Evolutionary conservation across 1,284 basidiomycete genomes (phyloP), one percentile per base, ranked within the genome.

Genomic region (Ceratobasidium sp.): DNA sequence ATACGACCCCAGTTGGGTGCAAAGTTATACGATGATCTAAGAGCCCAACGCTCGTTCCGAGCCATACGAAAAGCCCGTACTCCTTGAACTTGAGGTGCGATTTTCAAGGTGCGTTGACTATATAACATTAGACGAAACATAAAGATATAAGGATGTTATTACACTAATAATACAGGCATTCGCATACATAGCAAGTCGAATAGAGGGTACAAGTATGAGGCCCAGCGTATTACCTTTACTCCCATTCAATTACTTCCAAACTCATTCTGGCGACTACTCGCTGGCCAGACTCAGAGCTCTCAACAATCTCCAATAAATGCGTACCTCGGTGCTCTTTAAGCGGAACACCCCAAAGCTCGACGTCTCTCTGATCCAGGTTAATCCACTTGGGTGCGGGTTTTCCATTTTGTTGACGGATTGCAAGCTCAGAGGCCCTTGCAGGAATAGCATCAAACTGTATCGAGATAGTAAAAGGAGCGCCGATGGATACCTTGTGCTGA

Each of bases 401-500:
- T 28, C 75, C 56, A 26, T 75, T 49, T 42, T 65, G 74, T 37
- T 71, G 65, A 11, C 67, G 66, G 45, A 68, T 26, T 28, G 23
- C 17, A 56, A 75, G 26, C n/a, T 74, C 64, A 47, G 66, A 47
- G 11, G 60, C 67, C 65, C 58, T 51, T 54, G 26, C 28, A 51
- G 28, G 76, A 66, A 56, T 76, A 63, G 51, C 56, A 33, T 75
- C 53, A 77, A 81, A 69, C 39, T 80, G 80, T 11, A 81, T 80
- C 33, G 81, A 81, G 71, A 82, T 81, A 39, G 81, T 80, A 76
- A 82, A 82, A 45, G 81, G 81, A 53, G 81, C 81, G 13, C 78
- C 78, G 26, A 82, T 80, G 17, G 80, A 80, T 13, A 82, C 74
- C 31, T 80, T 71, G 26, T 81, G 79, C 13, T 60, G 67, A 56